Evolutionary conservation across 169 alveolate genomes (phyloP), one percentile per base, ranked within the genome.

Genomic region (Plasmodium vivax): DNA sequence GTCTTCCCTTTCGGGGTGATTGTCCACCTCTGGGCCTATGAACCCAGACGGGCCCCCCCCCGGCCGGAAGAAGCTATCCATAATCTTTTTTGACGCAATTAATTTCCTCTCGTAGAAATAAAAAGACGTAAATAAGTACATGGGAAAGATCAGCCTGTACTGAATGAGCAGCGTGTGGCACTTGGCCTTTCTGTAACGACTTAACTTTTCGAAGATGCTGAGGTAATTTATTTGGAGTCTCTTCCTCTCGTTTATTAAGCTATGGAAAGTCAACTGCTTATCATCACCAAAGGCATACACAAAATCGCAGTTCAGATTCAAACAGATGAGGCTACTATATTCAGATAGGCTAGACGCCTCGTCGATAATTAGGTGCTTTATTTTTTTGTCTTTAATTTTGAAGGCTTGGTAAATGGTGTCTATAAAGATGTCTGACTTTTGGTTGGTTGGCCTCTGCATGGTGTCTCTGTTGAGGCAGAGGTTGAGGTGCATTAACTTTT

Each of bases 271-370:
- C 62, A 88, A 54, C 47, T 88, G 94, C 71, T 79, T 88, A 9
- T 88, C 94, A 30, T 88, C 94, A 34, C 94, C 94, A 71, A 88
- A 88, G 34, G 94, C 94, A 32, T 88, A 88, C 30, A 88, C 82
- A 73, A 36, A 88, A 27, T 79, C 83, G 71, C 58, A 38, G 32
- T 88, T 88, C 54, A 88, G 72, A 79, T 88, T 88, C 27, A 88
- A 23, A 41, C 90, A 77, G 3, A 88, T 88, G 43, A 88, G 71
- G 58, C 94, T 88, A 36, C 72, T 80, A n/a, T 88, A 88, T 62
- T 88, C 94, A 2, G 94, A 88, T 62, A 88, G 23, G 51, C 94
- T 79, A 2, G 94, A 88, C 27, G 94, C 94, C 73, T 88, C 94
- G 82, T 88, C 94, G 45, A 88, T 88, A 79, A 88, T 79, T 79